Base-by-base conservation (phyloP, 352 stramenopile species). In the Globisporangium okanoganense region DNA sequence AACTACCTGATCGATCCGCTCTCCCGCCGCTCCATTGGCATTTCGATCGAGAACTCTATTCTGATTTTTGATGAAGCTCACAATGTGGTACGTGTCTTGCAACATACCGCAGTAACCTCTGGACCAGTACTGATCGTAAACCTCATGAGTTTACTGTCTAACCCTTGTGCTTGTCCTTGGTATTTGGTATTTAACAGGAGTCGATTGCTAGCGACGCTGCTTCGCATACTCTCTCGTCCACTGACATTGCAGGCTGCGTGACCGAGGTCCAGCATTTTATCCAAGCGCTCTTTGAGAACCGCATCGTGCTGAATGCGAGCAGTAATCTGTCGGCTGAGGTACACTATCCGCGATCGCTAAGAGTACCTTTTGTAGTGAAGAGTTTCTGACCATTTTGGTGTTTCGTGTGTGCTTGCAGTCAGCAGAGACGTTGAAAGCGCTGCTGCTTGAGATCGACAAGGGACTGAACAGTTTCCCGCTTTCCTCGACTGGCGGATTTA, bases 41-140 rank as follows among this genome's bases (percentile, higher is more conserved):
- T 99, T 33, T 91, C 96, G 33, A 98, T 98, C 65, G 79, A 96
- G 47, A 98, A 99, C 74, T 76, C 97, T 0, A 87, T 99, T 22
- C 70, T 99, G 1, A 98, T 99, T 54, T 99, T 99, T 63, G 98
- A 99, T 66, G 98, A 99, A 75, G 98, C 97, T 3, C 98, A 99
- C 82, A 99, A 99, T 72, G 80, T 99, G 53, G 96, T 99, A 82
- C 36, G 75, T n/a, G n/a, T n/a, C n/a, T n/a, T n/a, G n/a, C n/a
- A n/a, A n/a, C n/a, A n/a, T n/a, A n/a, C n/a, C n/a, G n/a, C n/a
- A n/a, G n/a, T n/a, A n/a, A 58, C 4, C 40, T 2, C 40, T 45
- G 20, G 4, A 14, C 7, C n/a, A 3, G 27, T 14, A 54, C 8
- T 40, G 8, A 7, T 16, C 0, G 16, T 25, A 16, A 12, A n/a